Conservation (phyloP, 2,329 filamentous ascomycete genomes). For the Penicillium glabrum region DNA sequence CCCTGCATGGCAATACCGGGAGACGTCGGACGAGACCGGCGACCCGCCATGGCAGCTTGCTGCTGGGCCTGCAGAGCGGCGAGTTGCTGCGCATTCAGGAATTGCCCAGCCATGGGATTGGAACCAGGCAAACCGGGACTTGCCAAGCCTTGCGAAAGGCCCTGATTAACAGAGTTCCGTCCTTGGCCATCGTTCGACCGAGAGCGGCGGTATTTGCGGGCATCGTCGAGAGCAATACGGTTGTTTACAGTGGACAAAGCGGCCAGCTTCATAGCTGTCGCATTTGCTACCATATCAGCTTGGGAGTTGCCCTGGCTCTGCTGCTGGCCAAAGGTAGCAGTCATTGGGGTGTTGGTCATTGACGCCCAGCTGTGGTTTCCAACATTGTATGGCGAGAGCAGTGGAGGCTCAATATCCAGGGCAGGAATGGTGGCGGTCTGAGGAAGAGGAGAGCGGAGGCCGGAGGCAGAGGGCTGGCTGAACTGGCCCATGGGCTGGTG, state of each 20-base stretch:
- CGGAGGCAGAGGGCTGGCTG: conserved; percentile 73
- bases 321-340: conserved; percentile 72
- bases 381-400: conserved; percentile 77
- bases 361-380: conserved; percentile 95
- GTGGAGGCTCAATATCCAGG: conserved; percentile 73
- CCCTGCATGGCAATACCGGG: conserved; percentile 81
- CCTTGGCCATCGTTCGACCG: conserved; percentile 76
- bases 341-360: conserved; percentile 97
- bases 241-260: conserved; percentile 98
- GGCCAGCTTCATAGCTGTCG: conserved; percentile 97
- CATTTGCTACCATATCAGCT: conserved; percentile 97
- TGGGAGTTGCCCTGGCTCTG: conserved; percentile 56
- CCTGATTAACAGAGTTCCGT: conserved; percentile 51
- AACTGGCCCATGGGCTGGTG: conserved; percentile 91
- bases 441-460: conserved; percentile 77
- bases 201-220: conserved; percentile 90
- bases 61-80: conserved; percentile 74
- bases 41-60: conserved; percentile 57
- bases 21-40: conserved; percentile 84
- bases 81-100: conserved; percentile 81
- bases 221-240: conserved; percentile 92
- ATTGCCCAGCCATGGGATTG: conserved; percentile 84
- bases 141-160: conserved; percentile 66
- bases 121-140: conserved; percentile 64
- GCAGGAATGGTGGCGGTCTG: conserved; percentile 81